Evolutionary conservation across 2,329 filamentous ascomycete genomes (phyloP).

Genomic region (Mycosphaerella arachidis): DNA sequence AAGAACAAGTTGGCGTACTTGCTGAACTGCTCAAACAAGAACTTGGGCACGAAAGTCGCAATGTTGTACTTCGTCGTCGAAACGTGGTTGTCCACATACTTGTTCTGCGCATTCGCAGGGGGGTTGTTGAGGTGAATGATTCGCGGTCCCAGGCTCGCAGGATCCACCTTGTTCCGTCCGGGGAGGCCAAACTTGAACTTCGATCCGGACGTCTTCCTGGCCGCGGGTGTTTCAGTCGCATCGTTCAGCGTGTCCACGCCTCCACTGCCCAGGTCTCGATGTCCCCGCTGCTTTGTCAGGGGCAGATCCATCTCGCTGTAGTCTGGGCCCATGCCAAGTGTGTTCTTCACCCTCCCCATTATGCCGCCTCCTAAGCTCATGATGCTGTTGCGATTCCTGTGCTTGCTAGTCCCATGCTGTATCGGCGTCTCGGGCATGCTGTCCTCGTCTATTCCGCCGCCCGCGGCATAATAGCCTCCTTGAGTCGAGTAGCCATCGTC

Average conservation of each 20-base stretch:
- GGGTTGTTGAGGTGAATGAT: conserved; percentile 96
- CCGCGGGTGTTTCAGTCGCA: conserved; percentile 17
- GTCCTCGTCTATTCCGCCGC: conserved; percentile 55
- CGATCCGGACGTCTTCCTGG: conserved; percentile 59
- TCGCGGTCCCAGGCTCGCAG: conserved; percentile 82
- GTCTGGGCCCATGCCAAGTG: conserved; percentile 75
- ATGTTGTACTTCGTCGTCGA: conserved; percentile 97
- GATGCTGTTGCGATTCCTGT: conserved; percentile 75
- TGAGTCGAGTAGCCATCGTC: conserved; percentile 65
- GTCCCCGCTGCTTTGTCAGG: conserved; percentile 69
- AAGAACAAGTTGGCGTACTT: conserved; percentile 99
- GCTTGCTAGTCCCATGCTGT: conserved; percentile 45
- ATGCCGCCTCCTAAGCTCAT: conserved; percentile 81
- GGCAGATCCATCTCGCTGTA: conserved; percentile 99
- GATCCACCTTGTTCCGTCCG: conserved; percentile 74
- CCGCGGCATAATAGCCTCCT: conserved; percentile 60
- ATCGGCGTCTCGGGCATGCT: conserved; percentile 46
- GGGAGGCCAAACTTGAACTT: conserved; percentile 88
- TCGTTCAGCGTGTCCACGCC: conserved; percentile 11
- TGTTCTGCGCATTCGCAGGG: conserved; percentile 81
- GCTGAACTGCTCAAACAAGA: conserved; percentile 96
- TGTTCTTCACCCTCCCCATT: conserved; percentile 81
- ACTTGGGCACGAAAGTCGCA: conserved; percentile 90
- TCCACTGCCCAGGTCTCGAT: conserved; percentile 12
- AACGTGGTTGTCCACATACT: conserved; percentile 93